Evolutionary conservation across 768 basidiomycete genomes (phyloP), one percentile per base, ranked within the genome.

Genomic region (Pulveroboletus sp.): DNA sequence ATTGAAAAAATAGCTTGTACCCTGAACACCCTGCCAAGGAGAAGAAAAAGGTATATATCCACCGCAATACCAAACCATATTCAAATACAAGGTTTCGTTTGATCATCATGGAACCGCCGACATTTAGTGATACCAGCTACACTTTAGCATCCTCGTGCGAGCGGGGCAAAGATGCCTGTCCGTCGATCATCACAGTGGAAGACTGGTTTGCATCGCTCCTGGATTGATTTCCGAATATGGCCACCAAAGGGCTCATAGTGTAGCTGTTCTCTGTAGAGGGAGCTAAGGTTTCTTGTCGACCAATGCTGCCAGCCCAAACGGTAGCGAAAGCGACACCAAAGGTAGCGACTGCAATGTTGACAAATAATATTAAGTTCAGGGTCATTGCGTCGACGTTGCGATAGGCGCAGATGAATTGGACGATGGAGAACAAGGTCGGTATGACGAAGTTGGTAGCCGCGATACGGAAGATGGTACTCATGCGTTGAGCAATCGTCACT

Each of bases 381-480:
- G 39, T 0, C 2, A 26, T 4, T 13, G 21, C n/a, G n/a, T 38
- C 5, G 10, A 36, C 27, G 8, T 26, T 24, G 14, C 26, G 46
- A 28, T 57, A 57, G 32, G 38, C 17, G 2, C 39, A 42, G 18
- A 57, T 27, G 17, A 57, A 48, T 39, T 53, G 56, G 5, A n/a
- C 47, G 13, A 57, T 46, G 6, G 57, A 57, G 21, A 58, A 46
- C 18, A 46, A 11, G 11, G 51, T 44, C 1, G 66, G 66, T 21
- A 67, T 31, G 17, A 60, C 31, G 46, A 67, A 67, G 41, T 67
- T 67, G 10, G 64, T 53, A 30, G 56, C 48, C 15, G 65, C 61
- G 18, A 67, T 67, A 26, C 50, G 59, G 42, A 58, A 62, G 30
- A 67, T 54, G 13, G 33, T 49, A 13, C 43, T 53, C 39, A 63